A percentile compares a stretch with the other conserved stretches of the same genome.
phyloP scores from a whole-genome alignment of 371 early-diverging fungal species.

The Rhizopus delemar region DNA sequence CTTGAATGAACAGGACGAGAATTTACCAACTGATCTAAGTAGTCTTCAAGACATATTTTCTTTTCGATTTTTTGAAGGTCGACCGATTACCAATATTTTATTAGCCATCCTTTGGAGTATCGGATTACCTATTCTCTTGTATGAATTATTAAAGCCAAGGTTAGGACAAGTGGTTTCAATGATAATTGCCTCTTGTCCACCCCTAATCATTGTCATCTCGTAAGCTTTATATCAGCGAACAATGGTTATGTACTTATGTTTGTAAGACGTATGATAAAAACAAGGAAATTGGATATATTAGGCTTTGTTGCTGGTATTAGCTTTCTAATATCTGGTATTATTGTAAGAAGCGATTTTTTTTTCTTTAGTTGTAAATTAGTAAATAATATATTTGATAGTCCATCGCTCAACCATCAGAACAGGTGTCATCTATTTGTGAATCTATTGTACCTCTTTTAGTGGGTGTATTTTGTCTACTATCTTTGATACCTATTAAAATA shows the following conservation, averaged over 20 bases:
- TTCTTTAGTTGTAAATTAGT: no score
- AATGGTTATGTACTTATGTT: neutral
- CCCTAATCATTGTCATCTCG: conserved; percentile 33
- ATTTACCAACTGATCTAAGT: conserved; percentile 13
- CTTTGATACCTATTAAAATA: conserved; percentile 39
- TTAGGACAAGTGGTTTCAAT: conserved; percentile 43
- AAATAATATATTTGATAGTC: conserved; percentile 21
- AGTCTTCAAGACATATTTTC: conserved; percentile 36
- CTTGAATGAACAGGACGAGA: no score
- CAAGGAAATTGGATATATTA: conserved; percentile 26
- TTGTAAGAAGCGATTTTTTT: conserved; percentile 18
- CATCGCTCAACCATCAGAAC: conserved; percentile 43
- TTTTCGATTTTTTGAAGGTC: conserved; percentile 35
- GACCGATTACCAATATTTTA: conserved; percentile 37
- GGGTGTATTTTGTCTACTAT: conserved; percentile 40
- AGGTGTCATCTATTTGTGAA: conserved; percentile 38
- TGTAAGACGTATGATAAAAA: conserved; percentile 30
- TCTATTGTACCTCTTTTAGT: conserved; percentile 39
- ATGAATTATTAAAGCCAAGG: conserved; percentile 29
- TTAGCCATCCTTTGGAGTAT: conserved; percentile 43
- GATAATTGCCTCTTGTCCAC: conserved; percentile 41
- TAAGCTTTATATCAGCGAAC: conserved; percentile 11
- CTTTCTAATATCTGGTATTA: conserved; percentile 36
- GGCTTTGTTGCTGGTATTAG: conserved; percentile 36
- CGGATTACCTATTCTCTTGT: conserved; percentile 40